Evolutionary conservation across 495 filamentous ascomycete genomes (phyloP).

Genomic region (Talaromyces nanjingensis): DNA sequence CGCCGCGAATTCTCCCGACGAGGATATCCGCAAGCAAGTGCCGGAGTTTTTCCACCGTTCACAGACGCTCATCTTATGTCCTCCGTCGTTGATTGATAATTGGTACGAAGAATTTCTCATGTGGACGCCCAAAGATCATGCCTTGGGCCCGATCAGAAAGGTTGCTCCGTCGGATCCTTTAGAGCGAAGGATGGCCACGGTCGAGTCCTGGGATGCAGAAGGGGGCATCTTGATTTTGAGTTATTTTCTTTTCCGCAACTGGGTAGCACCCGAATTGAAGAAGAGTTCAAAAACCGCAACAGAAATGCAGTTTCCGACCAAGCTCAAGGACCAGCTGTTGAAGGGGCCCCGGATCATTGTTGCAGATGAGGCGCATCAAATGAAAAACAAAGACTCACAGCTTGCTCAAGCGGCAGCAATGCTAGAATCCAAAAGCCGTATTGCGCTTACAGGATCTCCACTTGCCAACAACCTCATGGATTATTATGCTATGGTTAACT

Average conservation of each 20-base stretch:
- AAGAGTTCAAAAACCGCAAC: conserved; percentile 17
- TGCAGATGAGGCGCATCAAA: conserved; percentile 76
- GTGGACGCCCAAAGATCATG: conserved; percentile 51
- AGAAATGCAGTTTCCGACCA: conserved; percentile 25
- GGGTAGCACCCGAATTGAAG: conserved; percentile 31
- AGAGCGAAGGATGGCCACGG: conserved; percentile 29
- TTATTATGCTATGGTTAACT: conserved; percentile 81
- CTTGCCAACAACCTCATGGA: conserved; percentile 76
- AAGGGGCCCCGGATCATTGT: conserved; percentile 67
- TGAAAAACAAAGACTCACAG: conserved; percentile 57
- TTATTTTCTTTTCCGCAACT: conserved; percentile 57
- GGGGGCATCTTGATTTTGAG: conserved; percentile 73
- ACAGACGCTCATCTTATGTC: conserved; percentile 68
- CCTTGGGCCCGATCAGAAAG: conserved; percentile 46
- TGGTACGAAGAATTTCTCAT: conserved; percentile 71
- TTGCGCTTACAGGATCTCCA: conserved; percentile 85
- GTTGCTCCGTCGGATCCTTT: conserved; percentile 27
- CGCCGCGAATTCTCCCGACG: conserved; percentile 52
- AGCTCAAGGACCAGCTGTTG: conserved; percentile 42
- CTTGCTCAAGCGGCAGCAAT: conserved; percentile 44
- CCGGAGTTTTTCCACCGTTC: conserved; percentile 53
- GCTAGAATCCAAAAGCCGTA: conserved; percentile 63
- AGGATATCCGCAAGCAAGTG: conserved; percentile 53
- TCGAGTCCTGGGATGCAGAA: conserved; percentile 51
- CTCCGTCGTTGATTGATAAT: conserved; percentile 67